Evolutionary conservation across 2,329 filamentous ascomycete species (phyloP).

Genomic region (Aspergillus nomiae): DNA sequence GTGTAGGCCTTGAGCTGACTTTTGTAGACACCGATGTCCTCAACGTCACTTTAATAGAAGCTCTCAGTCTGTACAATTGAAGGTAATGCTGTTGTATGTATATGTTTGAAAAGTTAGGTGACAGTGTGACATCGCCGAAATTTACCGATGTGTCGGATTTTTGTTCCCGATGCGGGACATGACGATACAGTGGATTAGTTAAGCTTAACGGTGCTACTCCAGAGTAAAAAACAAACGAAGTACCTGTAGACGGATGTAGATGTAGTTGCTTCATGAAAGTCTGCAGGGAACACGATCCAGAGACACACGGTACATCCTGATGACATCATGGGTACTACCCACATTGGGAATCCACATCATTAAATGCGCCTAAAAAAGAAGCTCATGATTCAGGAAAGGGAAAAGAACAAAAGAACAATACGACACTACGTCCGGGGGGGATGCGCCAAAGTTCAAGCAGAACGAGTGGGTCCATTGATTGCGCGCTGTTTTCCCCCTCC

Average conservation of each 20-base stretch:
- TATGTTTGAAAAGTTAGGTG: no score
- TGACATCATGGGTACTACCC: not conserved
- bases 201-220: not conserved
- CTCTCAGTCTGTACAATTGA: no score
- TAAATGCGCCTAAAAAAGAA: not conserved
- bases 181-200: not conserved
- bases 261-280: no score
- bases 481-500: not conserved
- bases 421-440: not conserved
- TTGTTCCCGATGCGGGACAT: not conserved
- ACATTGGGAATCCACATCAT: not conserved
- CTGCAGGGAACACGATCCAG: not conserved
- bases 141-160: not conserved
- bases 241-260: no score
- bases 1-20: not conserved
- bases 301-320: not conserved
- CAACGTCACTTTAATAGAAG: no score
- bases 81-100: no score
- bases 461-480: not conserved
- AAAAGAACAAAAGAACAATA: not conserved
- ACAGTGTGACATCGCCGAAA: not conserved
- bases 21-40: not conserved
- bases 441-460: not conserved
- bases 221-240: no score
- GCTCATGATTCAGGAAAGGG: not conserved